Evolutionary conservation across 2,329 filamentous ascomycete genomes (phyloP), one percentile per base, ranked within the genome.

Genomic region (Fusarium cyanostomum): DNA sequence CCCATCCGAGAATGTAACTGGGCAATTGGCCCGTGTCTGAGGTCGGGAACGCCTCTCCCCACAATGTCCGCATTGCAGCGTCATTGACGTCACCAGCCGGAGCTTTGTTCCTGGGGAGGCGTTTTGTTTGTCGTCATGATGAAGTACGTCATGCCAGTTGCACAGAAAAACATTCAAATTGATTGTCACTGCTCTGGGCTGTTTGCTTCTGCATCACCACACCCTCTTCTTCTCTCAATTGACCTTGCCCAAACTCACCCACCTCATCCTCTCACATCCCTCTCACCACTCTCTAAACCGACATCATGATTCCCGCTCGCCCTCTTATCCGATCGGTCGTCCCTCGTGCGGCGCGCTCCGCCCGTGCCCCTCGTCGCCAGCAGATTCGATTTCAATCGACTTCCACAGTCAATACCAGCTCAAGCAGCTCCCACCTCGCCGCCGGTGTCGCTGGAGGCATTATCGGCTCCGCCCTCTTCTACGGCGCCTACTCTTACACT

Each of bases 361-460:
- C 62, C 7, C 74, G 72, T 26, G 50, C 53, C 13, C 56, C 74
- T 51, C 67, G 64, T 11, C 66, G 65, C 16, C 70, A 73, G 27
- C 74, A 73, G 12, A 37, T 71, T 12, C 80, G 81, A 34, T 77
- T 78, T 70, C 80, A 82, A 62, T 81, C 80, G 2, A 76, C 79
- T 12, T 64, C 74, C 8, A 56, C 75, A 11, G 60, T 70, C 31
- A 59, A 50, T 27, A 54, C 66, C 26, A 35, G 54, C n/a, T 58
- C 64, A 8, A 62, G 62, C 48, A 66, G 62, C 41, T 76, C 76
- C 3, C 74, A 80, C 52, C 66, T 82, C 41, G 75, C 70, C 3
- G 72, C 78, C 3, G 81, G 81, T 46, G 57, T 80, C 2, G 76
- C 76, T 4, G 81, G 82, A 33, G 82, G 81, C 39, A 56, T 82